Evolutionary conservation across 1,284 basidiomycete species (phyloP), one percentile per base, ranked within the genome.

Genomic region (Microbotryum saponariae): DNA sequence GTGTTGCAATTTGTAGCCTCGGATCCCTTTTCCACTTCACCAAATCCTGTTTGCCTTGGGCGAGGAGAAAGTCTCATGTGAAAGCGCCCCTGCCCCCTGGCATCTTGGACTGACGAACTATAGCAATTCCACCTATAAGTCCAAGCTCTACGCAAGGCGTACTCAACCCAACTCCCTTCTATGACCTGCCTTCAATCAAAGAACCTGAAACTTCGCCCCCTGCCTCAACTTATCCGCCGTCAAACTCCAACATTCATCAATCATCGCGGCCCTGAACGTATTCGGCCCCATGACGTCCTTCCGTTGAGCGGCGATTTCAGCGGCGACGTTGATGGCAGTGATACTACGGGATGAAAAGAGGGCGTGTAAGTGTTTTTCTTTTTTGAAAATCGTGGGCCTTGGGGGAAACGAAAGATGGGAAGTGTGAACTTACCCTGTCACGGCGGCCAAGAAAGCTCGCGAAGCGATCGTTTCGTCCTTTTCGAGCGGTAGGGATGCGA

Each of bases 221-320:
- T 37, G 21, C 16, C 27, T 6, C 1, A 69, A 10, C 1, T 60
- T 54, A n/a, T 69, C 61, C 1, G 58, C 51, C 20, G 21, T 82
- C 59, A 92, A 75, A 16, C 79, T 76, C 70, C 82, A 85, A 52
- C 94, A 77, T 70, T 86, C 85, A 72, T 97, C 92, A 46, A 97
- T 87, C 58, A 97, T 78, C 0, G 87, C 89, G 21, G 89, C 81
- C 25, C 94, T 77, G 78, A 97, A 96, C 0, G 90, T 89, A 49
- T 90, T 91, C 5, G 90, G 86, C 0, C 92, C 93, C 54, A 79
- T 80, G 27, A 94, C 89, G 62, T 86, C 83, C 1, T 77, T 71
- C 51, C 85, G 79, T n/a, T 75, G 75, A 0, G 83, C 87, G 0
- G 92, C 91, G 8, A 85, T 72, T 76, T 97, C 89, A 10, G 89